Conservation (phyloP, 2,329 filamentous ascomycete species). For the Trichophyton verrucosum region DNA sequence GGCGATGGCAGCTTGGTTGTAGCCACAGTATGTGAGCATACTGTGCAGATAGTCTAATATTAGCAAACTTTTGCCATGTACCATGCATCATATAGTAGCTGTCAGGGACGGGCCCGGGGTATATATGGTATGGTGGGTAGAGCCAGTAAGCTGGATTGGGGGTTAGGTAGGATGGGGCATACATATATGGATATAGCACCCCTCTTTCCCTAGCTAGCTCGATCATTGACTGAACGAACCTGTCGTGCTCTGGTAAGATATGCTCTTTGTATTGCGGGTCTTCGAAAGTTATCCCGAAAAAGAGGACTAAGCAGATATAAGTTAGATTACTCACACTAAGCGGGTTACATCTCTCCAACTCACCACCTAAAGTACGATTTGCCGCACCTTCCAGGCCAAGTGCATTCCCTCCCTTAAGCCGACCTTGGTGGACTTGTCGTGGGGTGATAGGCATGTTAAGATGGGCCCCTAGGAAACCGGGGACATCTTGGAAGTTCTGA, state of each 20-base stretch:
- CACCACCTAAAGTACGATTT: slow-evolving; percentile 1
- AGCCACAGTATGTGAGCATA: slow-evolving; percentile 6
- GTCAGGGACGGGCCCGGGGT: background rate
- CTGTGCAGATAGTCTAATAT: background rate
- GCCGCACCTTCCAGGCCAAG: slow-evolving; percentile 4
- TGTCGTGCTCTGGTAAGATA: slow-evolving; percentile 2
- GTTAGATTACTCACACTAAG: background rate
- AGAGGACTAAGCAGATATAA: slow-evolving; percentile 2
- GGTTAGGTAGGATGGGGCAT: background rate
- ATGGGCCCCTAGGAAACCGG: slow-evolving; percentile 3
- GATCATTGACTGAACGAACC: slow-evolving; percentile 6
- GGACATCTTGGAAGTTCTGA: background rate
- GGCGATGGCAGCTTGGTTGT: slow-evolving; percentile 7
- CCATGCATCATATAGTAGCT: background rate
- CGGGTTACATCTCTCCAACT: background rate
- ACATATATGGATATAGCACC: slow-evolving; percentile 5
- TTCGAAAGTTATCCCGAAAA: slow-evolving; percentile 6
- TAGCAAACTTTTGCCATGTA: background rate
- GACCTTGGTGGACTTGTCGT: slow-evolving; percentile 3
- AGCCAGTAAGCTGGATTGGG: background rate
- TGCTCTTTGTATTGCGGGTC: background rate
- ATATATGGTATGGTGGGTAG: background rate
- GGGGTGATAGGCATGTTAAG: slow-evolving; percentile 8
- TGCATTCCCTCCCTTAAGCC: slow-evolving; percentile 7
- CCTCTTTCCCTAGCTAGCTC: slow-evolving; percentile 2